These are phyloP conservation scores for Acanthamoeba royreba DNA, from an alignment of 208 protist species.

Conservation along the genomic window DNA sequence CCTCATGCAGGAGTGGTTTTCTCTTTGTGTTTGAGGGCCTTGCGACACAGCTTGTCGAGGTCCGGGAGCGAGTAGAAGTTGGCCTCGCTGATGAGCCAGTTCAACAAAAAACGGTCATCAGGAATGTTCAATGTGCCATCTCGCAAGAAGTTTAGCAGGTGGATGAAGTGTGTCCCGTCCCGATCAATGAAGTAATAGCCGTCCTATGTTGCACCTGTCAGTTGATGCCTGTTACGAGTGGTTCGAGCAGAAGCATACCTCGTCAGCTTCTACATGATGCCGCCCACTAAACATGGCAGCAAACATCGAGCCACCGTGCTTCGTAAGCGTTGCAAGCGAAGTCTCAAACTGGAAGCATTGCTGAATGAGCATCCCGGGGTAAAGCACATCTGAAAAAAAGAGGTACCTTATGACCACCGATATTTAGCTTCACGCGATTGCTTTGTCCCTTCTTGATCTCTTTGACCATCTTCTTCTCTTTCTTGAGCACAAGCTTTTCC, in stretches of 20 bases:
- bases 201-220: too few species aligned
- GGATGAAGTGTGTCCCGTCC: constrained; percentile 8
- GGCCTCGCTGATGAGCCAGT: constrained; percentile 42
- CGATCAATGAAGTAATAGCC: not conserved
- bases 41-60: constrained; percentile 6
- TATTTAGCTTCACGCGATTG: constrained; percentile 16
- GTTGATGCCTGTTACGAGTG: too few species aligned
- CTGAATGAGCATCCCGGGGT: not conserved
- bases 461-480: constrained; percentile 11
- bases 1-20: too few species aligned
- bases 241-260: not conserved
- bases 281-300: constrained; percentile 13
- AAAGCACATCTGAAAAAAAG: not conserved
- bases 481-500: constrained; percentile 4
- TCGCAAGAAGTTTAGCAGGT: constrained; percentile 15
- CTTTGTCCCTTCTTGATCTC: constrained; percentile 16
- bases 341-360: constrained; percentile 2
- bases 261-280: not conserved
- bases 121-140: constrained; percentile 12
- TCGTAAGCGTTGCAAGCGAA: not conserved
- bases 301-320: not conserved
- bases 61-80: constrained; percentile 11
- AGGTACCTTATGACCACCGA: not conserved
- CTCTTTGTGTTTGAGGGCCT: not conserved
- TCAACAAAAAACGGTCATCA: not conserved